Evolutionary conservation across 208 protist genomes (phyloP).

Genomic region (Trypanosoma lewisi): DNA sequence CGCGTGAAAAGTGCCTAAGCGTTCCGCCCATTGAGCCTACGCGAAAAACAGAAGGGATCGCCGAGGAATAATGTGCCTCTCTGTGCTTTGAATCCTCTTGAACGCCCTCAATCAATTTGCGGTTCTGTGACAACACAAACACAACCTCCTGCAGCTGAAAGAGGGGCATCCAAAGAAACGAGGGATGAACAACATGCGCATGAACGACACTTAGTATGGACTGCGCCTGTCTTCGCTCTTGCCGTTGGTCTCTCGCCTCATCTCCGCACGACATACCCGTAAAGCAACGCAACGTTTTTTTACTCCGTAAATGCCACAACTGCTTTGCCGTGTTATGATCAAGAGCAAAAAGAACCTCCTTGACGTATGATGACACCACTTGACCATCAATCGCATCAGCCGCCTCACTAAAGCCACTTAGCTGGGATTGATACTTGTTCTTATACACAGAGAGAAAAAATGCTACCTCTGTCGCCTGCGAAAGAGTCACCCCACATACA

Average conservation of each 20-base stretch:
- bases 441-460: slow-evolving; percentile 58
- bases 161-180: slow-evolving; percentile 82
- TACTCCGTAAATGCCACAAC: slow-evolving; percentile 55
- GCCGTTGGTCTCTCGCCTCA: slow-evolving; percentile 19
- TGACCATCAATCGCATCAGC: neutral
- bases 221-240: slow-evolving; percentile 45
- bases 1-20: slow-evolving; percentile 24
- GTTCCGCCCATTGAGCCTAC: slow-evolving; percentile 14
- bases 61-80: neutral
- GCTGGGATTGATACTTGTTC: neutral
- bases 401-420: neutral
- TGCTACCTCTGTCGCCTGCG: slow-evolving; percentile 52
- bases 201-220: slow-evolving; percentile 64
- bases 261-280: slow-evolving; percentile 32
- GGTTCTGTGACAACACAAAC: slow-evolving; percentile 42
- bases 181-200: slow-evolving; percentile 59
- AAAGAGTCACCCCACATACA: slow-evolving; percentile 51
- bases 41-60: slow-evolving; percentile 9
- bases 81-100: neutral
- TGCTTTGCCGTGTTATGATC: slow-evolving; percentile 75
- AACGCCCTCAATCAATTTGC: slow-evolving; percentile 27
- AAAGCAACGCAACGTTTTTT: slow-evolving; percentile 44
- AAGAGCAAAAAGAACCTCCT: slow-evolving; percentile 52
- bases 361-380: slow-evolving; percentile 42
- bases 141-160: slow-evolving; percentile 70